Conservation (phyloP, 164 flowering plant genomes). For the Tetrastigma voinierianum region DNA sequence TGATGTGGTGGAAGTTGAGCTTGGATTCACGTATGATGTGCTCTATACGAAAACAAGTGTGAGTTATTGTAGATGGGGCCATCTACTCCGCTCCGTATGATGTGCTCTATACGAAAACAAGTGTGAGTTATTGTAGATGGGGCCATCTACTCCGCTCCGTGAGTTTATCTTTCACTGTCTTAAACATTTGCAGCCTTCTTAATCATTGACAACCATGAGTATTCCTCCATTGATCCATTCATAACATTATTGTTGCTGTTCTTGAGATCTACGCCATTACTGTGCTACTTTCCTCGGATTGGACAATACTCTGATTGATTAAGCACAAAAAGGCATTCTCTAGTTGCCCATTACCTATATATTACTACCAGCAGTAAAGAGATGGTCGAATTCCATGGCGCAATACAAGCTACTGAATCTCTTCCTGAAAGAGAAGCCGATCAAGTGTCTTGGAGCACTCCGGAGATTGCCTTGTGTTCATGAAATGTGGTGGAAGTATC, state of each 20-base stretch:
- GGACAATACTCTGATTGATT: background rate
- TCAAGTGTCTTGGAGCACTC: background rate
- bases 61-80: no score
- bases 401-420: background rate
- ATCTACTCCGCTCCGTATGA: no score
- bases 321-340: background rate
- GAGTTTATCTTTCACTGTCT: background rate
- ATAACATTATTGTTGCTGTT: slow-evolving; percentile 7
- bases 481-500: no score
- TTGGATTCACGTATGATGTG: no score
- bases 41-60: no score
- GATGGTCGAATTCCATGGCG: background rate
- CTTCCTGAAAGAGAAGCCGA: background rate
- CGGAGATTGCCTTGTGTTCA: no score
- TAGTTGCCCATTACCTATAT: background rate
- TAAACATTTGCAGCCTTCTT: background rate
- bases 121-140: no score
- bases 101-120: no score
- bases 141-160: background rate
- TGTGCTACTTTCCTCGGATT: background rate
- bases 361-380: no score
- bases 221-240: background rate
- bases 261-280: background rate
- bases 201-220: background rate
- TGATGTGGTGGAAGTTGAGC: no score